phyloP scores from a whole-genome alignment of 2,329 filamentous ascomycete species.

The Talaromyces marneffei region DNA sequence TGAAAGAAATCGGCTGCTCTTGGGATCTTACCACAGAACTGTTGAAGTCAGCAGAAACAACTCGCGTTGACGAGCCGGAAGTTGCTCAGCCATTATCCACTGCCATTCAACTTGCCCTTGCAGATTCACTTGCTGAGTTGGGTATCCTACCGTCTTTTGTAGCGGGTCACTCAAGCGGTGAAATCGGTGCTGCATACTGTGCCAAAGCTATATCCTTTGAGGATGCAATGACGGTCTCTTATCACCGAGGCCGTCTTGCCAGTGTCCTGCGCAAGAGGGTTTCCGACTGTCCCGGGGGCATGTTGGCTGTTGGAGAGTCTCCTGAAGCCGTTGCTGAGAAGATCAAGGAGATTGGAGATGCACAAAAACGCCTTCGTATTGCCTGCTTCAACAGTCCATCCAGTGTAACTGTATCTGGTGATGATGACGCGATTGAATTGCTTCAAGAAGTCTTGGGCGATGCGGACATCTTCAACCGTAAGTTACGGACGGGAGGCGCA shows the following conservation, averaged over 20 bases:
- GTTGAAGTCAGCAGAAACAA: background rate
- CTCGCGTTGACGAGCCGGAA: conserved; percentile 19
- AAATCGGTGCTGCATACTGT: conserved; percentile 19
- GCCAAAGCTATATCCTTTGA: conserved; percentile 18
- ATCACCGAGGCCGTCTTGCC: conserved; percentile 10
- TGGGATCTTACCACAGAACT: background rate
- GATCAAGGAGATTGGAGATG: conserved; percentile 14
- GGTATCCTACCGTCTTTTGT: conserved; percentile 17
- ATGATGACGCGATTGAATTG: conserved; percentile 25
- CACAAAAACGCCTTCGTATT: conserved; percentile 18
- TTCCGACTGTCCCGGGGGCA: conserved; percentile 20
- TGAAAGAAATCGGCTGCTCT: background rate
- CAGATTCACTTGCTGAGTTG: conserved; percentile 13
- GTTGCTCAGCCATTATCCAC: conserved; percentile 18
- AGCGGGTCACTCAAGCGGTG: conserved; percentile 19
- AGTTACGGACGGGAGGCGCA: background rate
- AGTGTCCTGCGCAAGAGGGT: conserved; percentile 6
- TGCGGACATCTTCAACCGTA: background rate
- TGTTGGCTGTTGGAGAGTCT: conserved; percentile 26
- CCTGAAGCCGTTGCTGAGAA: conserved; percentile 4
- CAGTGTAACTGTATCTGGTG: conserved; percentile 39
- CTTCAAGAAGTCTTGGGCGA: conserved; percentile 16
- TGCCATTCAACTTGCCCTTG: background rate
- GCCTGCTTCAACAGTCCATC: conserved; percentile 33
- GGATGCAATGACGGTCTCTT: conserved; percentile 19